phyloP scores from a whole-genome alignment of 2,329 filamentous ascomycete genomes.

The Raffaelea ambrosiae region DNA sequence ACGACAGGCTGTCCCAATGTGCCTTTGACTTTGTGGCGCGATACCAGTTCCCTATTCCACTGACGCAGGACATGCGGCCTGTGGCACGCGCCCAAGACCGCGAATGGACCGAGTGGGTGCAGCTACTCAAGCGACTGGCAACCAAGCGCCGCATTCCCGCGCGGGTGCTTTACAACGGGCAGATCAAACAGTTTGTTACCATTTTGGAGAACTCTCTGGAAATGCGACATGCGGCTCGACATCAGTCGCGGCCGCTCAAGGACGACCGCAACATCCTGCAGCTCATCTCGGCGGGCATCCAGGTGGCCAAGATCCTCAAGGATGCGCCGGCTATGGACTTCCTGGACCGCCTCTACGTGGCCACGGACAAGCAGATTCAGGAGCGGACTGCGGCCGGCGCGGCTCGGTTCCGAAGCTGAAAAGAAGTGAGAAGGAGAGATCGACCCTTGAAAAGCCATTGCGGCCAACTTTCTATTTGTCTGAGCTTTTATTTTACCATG shows the following conservation, averaged over 20 bases:
- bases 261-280: constrained; percentile 85
- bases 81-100: constrained; percentile 66
- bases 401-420: constrained; percentile 28
- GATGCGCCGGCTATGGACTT: constrained; percentile 78
- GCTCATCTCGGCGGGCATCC: constrained; percentile 76
- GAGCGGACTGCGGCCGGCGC: constrained; percentile 44
- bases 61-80: constrained; percentile 74
- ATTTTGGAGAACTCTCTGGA: constrained; percentile 82
- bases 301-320: constrained; percentile 81
- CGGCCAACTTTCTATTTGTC: neutral
- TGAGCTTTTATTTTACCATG: neutral
- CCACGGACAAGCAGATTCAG: constrained; percentile 71
- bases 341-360: constrained; percentile 71
- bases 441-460: neutral
- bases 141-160: constrained; percentile 82
- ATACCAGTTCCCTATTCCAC: constrained; percentile 81
- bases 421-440: neutral
- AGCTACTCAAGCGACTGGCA: constrained; percentile 74
- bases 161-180: constrained; percentile 75
- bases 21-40: constrained; percentile 87
- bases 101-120: constrained; percentile 90
- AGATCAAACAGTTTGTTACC: constrained; percentile 87
- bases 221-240: constrained; percentile 78
- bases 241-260: constrained; percentile 74
- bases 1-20: constrained; percentile 76